Evolutionary conservation across 192 early-diverging fungal species (phyloP), one percentile per base, ranked within the genome.

Genomic region (Cladochytrium replicatum): DNA sequence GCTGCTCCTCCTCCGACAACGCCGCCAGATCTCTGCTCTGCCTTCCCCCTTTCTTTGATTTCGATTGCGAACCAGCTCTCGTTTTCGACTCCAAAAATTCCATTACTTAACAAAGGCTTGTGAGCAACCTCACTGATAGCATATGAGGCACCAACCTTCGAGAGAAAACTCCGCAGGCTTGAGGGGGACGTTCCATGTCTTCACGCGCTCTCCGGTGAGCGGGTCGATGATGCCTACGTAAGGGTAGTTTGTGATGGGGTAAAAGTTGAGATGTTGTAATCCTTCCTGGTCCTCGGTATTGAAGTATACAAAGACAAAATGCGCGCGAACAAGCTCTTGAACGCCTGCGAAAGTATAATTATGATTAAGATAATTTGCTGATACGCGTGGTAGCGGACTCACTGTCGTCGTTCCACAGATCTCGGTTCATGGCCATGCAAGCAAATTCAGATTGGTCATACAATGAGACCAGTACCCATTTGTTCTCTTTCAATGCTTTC

Each of bases 171-270:
- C 88, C 0, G 67, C 63, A 2, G 80, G 71, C 8, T 58, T 65
- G 9, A 75, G 58, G 13, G 64, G 25, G 28, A 60, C 66, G 48
- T 69, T 71, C 80, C 85, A 93, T 9, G 63, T 59, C 45, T 78
- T 81, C 63, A 87, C 67, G 52, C 86, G 71, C 64, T 97, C 93
- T 38, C 84, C 87, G 25, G 91, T 96, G 48, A 82, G 65, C 13
- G 93, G 86, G 59, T 96, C 91, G 25, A 96, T 77, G 40, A 84
- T 86, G 23, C 86, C 86, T 28, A 91, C 70, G 61, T 96, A 87
- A 9, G 93, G 94, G 45, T 73, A 91, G 6, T 32, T 48, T 3
- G 66, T 56, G 22, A 88, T 61, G 8, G 74, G 71, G 58, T 98
- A 96, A 50, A 85, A 84, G 5, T 43, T 81, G 4, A 62, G 62